Percentiles rank a stretch among this genome's conserved stretches.
Conservation (phyloP, 2,329 filamentous ascomycete species). For the Didymella arachidicola region DNA sequence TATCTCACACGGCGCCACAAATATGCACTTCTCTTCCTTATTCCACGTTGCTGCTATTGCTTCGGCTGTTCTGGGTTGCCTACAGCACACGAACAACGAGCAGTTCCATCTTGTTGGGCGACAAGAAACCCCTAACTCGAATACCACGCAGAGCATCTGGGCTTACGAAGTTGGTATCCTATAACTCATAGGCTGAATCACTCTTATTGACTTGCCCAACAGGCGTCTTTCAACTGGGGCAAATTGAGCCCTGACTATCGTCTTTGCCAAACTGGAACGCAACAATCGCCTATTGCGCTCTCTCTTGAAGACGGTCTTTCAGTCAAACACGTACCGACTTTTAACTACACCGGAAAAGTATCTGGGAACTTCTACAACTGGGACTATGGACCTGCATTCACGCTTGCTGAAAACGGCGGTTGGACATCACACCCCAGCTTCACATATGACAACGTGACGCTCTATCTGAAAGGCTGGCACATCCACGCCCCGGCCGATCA, state of each 20-base stretch:
- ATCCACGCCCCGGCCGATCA: constrained; percentile 62
- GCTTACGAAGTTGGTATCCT: constrained; percentile 25
- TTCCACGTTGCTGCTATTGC: constrained; percentile 16
- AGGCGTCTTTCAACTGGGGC: constrained; percentile 54
- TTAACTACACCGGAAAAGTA: constrained; percentile 52
- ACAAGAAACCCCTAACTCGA: constrained; percentile 19
- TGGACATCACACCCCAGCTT: constrained; percentile 54
- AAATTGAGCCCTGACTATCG: constrained; percentile 51
- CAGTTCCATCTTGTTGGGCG: constrained; percentile 18
- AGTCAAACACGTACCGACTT: constrained; percentile 51
- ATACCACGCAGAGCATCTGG: constrained; percentile 27
- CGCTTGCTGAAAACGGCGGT: constrained; percentile 48
- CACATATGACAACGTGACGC: constrained; percentile 57
- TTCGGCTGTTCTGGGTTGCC: constrained; percentile 20
- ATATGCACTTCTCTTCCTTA: constrained; percentile 26
- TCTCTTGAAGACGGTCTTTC: constrained; percentile 52
- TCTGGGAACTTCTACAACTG: constrained; percentile 58
- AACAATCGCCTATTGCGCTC: constrained; percentile 60
- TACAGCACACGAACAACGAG: constrained; percentile 28
- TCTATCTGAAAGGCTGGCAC: constrained; percentile 61
- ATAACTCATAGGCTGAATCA: constrained; percentile 30
- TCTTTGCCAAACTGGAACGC: constrained; percentile 60
- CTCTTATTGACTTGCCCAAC: constrained; percentile 31
- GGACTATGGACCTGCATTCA: constrained; percentile 59
- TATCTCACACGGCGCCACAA: background rate